Conservation (phyloP, 2,329 filamentous ascomycete genomes). For the Aspergillus calidoustus region DNA sequence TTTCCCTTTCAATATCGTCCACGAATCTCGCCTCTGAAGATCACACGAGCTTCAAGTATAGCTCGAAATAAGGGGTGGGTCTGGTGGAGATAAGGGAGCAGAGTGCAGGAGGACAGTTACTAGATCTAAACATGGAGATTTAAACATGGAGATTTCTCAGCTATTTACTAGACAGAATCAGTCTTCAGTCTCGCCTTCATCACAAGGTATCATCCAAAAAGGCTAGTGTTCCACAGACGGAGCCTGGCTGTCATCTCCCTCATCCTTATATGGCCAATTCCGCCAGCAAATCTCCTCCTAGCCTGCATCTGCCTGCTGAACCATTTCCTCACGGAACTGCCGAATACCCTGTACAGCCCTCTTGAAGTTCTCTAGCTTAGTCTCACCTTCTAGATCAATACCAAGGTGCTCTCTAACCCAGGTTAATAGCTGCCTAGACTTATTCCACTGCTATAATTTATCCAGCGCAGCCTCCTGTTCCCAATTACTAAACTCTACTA, state of each 20-base stretch:
- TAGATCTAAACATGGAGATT: too few relatives aligned
- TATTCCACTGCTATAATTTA: conserved; percentile 32
- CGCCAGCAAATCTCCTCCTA: conserved; percentile 30
- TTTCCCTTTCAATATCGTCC: too few relatives aligned
- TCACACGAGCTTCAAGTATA: too few relatives aligned
- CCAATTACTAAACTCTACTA: conserved; percentile 28
- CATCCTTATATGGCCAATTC: conserved; percentile 35
- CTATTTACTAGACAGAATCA: too few relatives aligned
- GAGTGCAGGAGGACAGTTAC: too few relatives aligned
- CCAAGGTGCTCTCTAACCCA: conserved; percentile 26
- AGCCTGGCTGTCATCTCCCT: conserved; percentile 25
- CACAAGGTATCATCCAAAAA: too few relatives aligned
- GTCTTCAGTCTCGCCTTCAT: too few relatives aligned
- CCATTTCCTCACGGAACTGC: conserved; percentile 30
- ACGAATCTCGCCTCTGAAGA: too few relatives aligned
- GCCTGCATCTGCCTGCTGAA: conserved; percentile 25
- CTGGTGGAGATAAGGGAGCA: too few relatives aligned
- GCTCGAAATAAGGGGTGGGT: too few relatives aligned
- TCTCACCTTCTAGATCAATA: conserved; percentile 33
- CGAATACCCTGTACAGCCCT: conserved; percentile 25
- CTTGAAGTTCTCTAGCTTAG: conserved; percentile 32
- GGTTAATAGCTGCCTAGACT: conserved; percentile 30
- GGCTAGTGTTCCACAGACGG: background rate
- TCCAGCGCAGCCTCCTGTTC: conserved; percentile 27
- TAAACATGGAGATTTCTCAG: too few relatives aligned